Base-by-base conservation (phyloP, 2,329 filamentous ascomycete species). In the Phyllosticta capitalensis region DNA sequence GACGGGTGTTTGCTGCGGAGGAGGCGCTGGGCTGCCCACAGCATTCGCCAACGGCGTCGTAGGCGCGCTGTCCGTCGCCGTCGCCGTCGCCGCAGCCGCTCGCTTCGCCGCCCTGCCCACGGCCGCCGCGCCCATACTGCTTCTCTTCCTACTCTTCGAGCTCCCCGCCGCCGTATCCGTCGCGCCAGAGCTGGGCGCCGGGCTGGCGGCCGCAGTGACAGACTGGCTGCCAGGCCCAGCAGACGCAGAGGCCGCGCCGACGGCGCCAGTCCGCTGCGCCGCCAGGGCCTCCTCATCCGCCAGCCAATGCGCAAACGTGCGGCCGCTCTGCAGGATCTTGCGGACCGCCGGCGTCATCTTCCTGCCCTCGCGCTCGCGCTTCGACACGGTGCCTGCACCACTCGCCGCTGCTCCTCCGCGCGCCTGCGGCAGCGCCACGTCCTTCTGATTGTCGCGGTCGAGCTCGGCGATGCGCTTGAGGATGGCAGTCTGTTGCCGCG, bases 241-340 rank as follows among this genome's bases (percentile, higher is more conserved):
- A 30, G 53, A 30, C 5, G 33, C 22, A 30, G 53, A 28, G 7
- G 30, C 60, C 53, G 26, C 49, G 4, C 28, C 67, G 4, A 14
- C 30, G 17, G 14, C 38, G 5, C 38, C 38, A 5, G 38, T n/a
- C 7, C 66, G 66, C 50, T 60, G 58, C 14, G 50, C 49, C 73
- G 65, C 65, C 84, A 76, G 9, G 2, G 89, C 89, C 65, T 88
- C 81, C 71, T 87, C 90, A 71, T 94, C 89, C 65, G 89, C 87
- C 53, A 92, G 80, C 71, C 92, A 86, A 74, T 94, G 91, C 63
- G 84, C 83, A 71, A 92, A 92, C 2, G 88, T 90, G 76, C 92
- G 90, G 69, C 90, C 87, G 24, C 86, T 90, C 64, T 86, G 84
- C 59, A 94, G 77, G 63, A 94, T 90, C 74, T 86, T 87, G 66